phyloP scores from a whole-genome alignment of 2,329 filamentous ascomycete genomes.

The Sporothrix brasiliensis region DNA sequence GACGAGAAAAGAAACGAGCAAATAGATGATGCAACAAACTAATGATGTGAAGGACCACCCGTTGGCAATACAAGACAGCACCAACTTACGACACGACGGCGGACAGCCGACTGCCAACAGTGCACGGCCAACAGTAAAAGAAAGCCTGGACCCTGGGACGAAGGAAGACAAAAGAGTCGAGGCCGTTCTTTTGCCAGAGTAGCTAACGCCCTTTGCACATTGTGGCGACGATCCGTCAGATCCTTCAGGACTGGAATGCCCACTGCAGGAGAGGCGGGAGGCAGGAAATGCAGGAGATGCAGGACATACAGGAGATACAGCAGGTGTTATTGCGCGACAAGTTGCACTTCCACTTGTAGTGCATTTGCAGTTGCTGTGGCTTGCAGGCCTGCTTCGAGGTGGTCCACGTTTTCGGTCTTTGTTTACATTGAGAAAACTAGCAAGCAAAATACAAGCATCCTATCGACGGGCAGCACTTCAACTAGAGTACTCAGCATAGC shows the following conservation, averaged over 20 bases:
- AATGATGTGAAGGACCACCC: no score
- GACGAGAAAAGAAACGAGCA: neutral
- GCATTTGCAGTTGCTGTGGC: neutral
- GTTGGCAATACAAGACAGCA: no score
- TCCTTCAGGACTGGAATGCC: conserved; percentile 4
- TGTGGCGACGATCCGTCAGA: neutral
- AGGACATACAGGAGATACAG: no score
- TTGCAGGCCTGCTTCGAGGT: conserved; percentile 3
- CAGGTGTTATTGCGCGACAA: no score
- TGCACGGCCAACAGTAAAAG: no score
- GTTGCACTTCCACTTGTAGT: neutral
- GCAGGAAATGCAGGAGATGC: neutral
- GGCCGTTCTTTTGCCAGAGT: no score
- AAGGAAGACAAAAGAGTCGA: neutral
- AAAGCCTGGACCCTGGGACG: no score
- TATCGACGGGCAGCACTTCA: neutral
- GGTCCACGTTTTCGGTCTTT: conserved; percentile 8
- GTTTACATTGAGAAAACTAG: neutral
- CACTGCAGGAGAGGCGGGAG: neutral
- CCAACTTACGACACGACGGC: no score
- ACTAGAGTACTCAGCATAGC: no score
- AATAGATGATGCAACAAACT: neutral
- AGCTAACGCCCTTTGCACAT: neutral
- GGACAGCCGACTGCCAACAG: no score
- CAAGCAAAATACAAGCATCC: neutral